These are phyloP conservation scores for Aureobasidium lini DNA, from an alignment of 2,329 filamentous ascomycete genomes.

Conservation along the genomic window DNA sequence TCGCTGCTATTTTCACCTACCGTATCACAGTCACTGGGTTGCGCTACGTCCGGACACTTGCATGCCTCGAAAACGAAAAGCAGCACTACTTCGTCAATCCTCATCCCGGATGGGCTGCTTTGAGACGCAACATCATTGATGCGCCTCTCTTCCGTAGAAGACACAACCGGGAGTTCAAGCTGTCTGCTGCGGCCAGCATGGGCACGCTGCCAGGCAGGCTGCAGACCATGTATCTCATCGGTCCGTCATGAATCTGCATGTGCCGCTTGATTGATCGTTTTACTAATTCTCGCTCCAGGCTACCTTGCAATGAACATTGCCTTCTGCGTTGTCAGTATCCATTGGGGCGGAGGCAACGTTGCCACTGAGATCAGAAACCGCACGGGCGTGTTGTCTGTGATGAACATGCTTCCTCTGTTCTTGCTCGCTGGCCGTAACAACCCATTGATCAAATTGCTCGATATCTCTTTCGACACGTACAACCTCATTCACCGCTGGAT, in stretches of 20 bases:
- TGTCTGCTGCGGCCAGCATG: slow-evolving; percentile 42
- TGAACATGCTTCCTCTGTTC: slow-evolving; percentile 75
- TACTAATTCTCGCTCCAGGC: slow-evolving; percentile 18
- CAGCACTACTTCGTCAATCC: slow-evolving; percentile 71
- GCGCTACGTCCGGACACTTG: slow-evolving; percentile 64
- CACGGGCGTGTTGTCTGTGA: slow-evolving; percentile 59
- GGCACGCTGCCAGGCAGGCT: slow-evolving; percentile 43
- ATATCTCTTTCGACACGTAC: slow-evolving; percentile 74
- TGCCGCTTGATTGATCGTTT: background rate
- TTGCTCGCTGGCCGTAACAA: slow-evolving; percentile 71
- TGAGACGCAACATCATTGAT: slow-evolving; percentile 41
- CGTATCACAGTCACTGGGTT: slow-evolving; percentile 53
- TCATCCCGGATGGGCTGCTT: slow-evolving; percentile 40
- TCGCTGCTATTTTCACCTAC: slow-evolving; percentile 59
- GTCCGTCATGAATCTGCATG: background rate
- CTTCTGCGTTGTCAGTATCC: slow-evolving; percentile 47
- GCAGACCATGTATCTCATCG: slow-evolving; percentile 39
- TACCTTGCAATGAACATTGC: slow-evolving; percentile 43
- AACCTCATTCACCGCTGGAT: slow-evolving; percentile 77
- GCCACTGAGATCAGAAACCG: slow-evolving; percentile 60
- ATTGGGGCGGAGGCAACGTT: slow-evolving; percentile 53
- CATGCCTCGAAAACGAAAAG: slow-evolving; percentile 60
- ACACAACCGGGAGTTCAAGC: slow-evolving; percentile 45
- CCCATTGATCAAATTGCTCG: slow-evolving; percentile 62
- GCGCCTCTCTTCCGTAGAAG: slow-evolving; percentile 41